Conservation (phyloP, 1,139 yeast genomes). For the Geotrichum candidum region DNA sequence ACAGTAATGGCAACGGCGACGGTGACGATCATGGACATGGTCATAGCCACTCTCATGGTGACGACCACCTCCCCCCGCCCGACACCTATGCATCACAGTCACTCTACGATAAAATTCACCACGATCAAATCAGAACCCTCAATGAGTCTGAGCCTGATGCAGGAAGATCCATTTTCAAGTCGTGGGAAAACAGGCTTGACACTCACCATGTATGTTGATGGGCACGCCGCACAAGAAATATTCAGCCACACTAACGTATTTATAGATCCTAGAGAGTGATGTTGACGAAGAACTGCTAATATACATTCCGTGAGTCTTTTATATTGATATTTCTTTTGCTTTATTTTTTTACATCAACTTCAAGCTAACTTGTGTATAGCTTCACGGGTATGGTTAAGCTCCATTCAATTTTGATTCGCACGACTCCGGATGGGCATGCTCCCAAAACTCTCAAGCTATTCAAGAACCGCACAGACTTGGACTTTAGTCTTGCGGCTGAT, state of each 20-base stretch:
- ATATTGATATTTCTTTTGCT: neutral
- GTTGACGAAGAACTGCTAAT: constrained; percentile 76
- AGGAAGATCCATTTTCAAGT: constrained; percentile 42
- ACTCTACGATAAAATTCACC: constrained; percentile 55
- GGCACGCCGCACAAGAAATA: constrained; percentile 31
- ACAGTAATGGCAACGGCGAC: constrained; percentile 23
- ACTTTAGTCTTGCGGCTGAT: constrained; percentile 57
- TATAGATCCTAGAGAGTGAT: constrained; percentile 53
- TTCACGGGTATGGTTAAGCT: constrained; percentile 72
- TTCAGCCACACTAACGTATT: neutral
- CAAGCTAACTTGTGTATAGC: constrained; percentile 11
- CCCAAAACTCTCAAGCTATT: constrained; percentile 65
- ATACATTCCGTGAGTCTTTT: constrained; percentile 48
- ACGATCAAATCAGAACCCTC: constrained; percentile 55
- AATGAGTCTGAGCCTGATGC: constrained; percentile 53
- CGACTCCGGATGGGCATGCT: constrained; percentile 55
- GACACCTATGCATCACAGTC: constrained; percentile 70
- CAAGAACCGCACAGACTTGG: constrained; percentile 64
- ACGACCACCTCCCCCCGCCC: constrained; percentile 56
- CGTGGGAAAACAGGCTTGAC: constrained; percentile 47
- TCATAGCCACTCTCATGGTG: constrained; percentile 30
- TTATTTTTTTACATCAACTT: neutral
- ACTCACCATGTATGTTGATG: constrained; percentile 29
- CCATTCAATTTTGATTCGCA: constrained; percentile 64
- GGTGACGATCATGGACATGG: constrained; percentile 28